These are phyloP conservation scores for Blastosporella zonata DNA, from an alignment of 1,284 basidiomycete species.

Conservation along the genomic window DNA sequence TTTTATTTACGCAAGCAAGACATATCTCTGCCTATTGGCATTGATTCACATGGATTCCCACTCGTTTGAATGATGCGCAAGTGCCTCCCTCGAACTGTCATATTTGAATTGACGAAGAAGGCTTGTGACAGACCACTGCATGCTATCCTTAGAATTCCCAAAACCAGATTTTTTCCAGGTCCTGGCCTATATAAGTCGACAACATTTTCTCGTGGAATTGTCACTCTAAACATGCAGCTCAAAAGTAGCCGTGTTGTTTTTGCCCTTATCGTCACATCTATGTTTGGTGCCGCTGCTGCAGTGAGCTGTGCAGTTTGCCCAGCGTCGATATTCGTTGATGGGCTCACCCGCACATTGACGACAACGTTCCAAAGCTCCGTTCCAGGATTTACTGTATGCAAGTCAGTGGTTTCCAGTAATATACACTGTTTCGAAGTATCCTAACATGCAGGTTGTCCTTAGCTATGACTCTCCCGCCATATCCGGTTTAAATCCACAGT, in stretches of 20 bases:
- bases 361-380: neutral
- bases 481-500: slow-evolving; percentile 1
- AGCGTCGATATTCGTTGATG: slow-evolving; percentile 3
- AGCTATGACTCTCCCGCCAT: slow-evolving; percentile 8
- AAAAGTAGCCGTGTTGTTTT: neutral
- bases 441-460: neutral
- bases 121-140: no score
- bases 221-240: neutral
- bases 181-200: no score
- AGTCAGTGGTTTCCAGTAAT: neutral
- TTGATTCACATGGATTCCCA: no score
- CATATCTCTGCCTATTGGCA: no score
- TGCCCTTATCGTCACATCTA: neutral
- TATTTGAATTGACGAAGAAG: neutral
- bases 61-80: no score
- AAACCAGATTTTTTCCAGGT: no score
- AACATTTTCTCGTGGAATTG: no score
- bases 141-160: neutral
- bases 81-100: neutral
- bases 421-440: neutral
- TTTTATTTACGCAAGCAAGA: no score
- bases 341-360: slow-evolving; percentile 1
- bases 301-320: neutral
- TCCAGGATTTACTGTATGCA: neutral
- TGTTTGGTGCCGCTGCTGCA: neutral